Percentiles rank a stretch among this genome's conserved stretches.
These are phyloP conservation scores for Pythium sukuiense DNA, from an alignment of 352 stramenopile genomes.

Conservation along the genomic window DNA sequence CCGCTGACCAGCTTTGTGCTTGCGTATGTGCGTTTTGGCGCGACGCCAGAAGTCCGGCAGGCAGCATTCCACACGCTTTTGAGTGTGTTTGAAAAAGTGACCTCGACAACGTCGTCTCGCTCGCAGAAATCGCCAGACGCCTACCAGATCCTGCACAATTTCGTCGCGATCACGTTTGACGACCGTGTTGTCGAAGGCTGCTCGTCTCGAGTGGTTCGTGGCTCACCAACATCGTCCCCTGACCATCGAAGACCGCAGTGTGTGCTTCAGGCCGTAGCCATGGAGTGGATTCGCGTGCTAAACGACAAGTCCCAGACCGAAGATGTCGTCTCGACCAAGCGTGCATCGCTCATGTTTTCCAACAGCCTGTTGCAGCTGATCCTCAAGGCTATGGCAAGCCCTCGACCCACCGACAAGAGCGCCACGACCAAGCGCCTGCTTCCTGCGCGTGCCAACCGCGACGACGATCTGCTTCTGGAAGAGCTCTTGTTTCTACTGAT, in stretches of 20 bases:
- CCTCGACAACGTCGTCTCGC: slow-evolving; percentile 36
- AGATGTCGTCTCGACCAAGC: slow-evolving; percentile 40
- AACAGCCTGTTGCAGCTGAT: slow-evolving; percentile 63
- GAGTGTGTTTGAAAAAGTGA: slow-evolving; percentile 57
- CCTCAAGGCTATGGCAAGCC: slow-evolving; percentile 57
- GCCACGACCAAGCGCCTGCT: slow-evolving; percentile 26
- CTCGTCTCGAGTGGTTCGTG: slow-evolving; percentile 4
- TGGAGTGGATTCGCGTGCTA: slow-evolving; percentile 60
- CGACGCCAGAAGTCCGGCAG: slow-evolving; percentile 36
- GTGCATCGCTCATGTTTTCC: slow-evolving; percentile 47
- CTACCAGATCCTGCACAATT: slow-evolving; percentile 51
- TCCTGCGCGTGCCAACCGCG: slow-evolving; percentile 14
- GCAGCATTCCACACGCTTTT: slow-evolving; percentile 60
- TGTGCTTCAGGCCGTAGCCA: slow-evolving; percentile 42
- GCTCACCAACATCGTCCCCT: neutral
- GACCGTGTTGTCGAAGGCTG: slow-evolving; percentile 33
- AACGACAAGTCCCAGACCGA: slow-evolving; percentile 25
- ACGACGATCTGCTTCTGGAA: slow-evolving; percentile 48
- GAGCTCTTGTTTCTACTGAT: slow-evolving; percentile 47
- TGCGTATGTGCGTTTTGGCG: slow-evolving; percentile 48
- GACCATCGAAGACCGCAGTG: slow-evolving; percentile 23
- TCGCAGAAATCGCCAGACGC: slow-evolving; percentile 40
- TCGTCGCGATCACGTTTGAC: slow-evolving; percentile 58
- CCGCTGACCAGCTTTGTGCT: slow-evolving; percentile 48
- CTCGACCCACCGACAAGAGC: neutral